A percentile compares a stretch with the other conserved stretches of the same genome.
phyloP scores from a whole-genome alignment of 2,329 filamentous ascomycete genomes.

The Pseudocercospora vitis region DNA sequence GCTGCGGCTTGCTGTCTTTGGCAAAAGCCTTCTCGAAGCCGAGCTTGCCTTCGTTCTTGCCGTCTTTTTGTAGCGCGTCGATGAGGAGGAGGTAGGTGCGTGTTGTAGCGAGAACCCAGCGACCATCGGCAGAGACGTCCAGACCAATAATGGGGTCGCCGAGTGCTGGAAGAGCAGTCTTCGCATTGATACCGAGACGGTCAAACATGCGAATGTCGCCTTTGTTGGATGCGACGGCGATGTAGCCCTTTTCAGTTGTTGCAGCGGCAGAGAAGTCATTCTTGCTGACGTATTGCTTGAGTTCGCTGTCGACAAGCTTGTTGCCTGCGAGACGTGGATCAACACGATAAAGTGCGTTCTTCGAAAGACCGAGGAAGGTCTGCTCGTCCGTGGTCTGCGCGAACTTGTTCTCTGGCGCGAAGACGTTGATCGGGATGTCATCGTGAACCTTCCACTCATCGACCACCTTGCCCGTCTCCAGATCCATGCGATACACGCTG shows the following conservation, averaged over 20 bases:
- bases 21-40: constrained; percentile 93
- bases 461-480: constrained; percentile 95
- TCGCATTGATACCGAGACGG: constrained; percentile 92
- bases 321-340: constrained; percentile 86
- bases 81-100: constrained; percentile 92
- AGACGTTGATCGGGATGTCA: constrained; percentile 87
- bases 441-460: constrained; percentile 99
- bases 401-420: constrained; percentile 95
- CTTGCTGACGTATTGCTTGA: constrained; percentile 96
- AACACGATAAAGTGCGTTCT: constrained; percentile 88
- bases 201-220: constrained; percentile 97
- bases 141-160: constrained; percentile 93
- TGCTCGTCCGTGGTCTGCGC: constrained; percentile 94
- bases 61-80: constrained; percentile 79
- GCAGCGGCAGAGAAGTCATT: constrained; percentile 95
- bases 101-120: constrained; percentile 93
- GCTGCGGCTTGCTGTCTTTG: constrained; percentile 90
- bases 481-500: constrained; percentile 93
- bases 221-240: constrained; percentile 96
- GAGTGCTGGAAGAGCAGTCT: constrained; percentile 92
- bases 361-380: constrained; percentile 89
- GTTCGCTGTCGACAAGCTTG: constrained; percentile 87
- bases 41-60: constrained; percentile 97
- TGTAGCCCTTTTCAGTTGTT: constrained; percentile 94
- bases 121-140: constrained; percentile 91